Conservation (phyloP, 192 early-diverging fungal species). For the Rhizophagus prolifer region DNA sequence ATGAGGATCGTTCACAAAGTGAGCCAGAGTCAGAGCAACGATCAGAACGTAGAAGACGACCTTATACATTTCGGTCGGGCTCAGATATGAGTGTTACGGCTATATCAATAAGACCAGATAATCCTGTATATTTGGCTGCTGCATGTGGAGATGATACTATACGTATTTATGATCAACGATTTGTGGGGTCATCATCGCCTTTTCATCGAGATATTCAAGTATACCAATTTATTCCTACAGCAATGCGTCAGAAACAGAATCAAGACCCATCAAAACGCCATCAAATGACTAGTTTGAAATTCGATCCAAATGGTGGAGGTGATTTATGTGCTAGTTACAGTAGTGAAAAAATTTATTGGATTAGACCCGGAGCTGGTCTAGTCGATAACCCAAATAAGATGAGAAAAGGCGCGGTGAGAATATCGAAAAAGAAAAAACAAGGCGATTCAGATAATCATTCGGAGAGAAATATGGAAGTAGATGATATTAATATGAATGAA, state of each 20-base stretch:
- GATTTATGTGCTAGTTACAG: conserved; percentile 47
- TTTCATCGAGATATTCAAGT: conserved; percentile 38
- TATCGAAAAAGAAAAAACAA: conserved; percentile 3
- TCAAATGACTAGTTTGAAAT: conserved; percentile 42
- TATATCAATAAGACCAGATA: conserved; percentile 47
- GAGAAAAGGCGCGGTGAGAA: conserved; percentile 5
- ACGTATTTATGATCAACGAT: conserved; percentile 46
- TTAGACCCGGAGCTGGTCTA: conserved; percentile 32
- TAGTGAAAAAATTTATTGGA: conserved; percentile 35
- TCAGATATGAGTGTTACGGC: conserved; percentile 39
- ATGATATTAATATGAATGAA: too few relatives aligned
- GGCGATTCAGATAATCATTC: neutral
- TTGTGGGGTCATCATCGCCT: neutral
- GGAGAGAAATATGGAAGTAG: neutral
- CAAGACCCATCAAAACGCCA: conserved; percentile 14
- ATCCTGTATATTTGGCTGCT: conserved; percentile 47
- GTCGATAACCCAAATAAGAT: neutral
- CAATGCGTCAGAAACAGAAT: conserved; percentile 14
- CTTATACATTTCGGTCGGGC: neutral
- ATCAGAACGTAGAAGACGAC: conserved; percentile 20
- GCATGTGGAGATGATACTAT: conserved; percentile 50
- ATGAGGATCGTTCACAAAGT: neutral
- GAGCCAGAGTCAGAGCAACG: conserved; percentile 24
- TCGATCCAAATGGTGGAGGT: conserved; percentile 42
- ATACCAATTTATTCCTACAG: conserved; percentile 40